Base-by-base conservation (phyloP, 1,139 yeast genomes). In the Pichia sp. region DNA sequence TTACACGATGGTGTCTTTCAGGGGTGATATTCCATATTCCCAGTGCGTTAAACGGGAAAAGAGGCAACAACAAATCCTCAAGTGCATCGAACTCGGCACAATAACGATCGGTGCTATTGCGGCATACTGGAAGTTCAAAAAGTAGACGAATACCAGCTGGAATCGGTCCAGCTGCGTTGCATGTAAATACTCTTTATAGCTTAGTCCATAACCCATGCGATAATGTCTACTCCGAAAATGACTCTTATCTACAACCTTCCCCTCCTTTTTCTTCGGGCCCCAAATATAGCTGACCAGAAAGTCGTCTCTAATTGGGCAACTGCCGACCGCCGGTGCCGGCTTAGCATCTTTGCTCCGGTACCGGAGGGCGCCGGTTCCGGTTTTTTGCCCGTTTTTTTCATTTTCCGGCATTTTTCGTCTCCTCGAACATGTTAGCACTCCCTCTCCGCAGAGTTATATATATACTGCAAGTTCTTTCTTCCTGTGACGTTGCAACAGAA, bases 1-100 rank as follows among this genome's bases (percentile, higher is more conserved):
- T 65, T 92, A 92, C 69, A 84, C 96, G 8, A 90, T 92, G 97
- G 87, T 92, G 2, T 86, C 96, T 0, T 92, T 92, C 71, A 75
- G 97, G 59, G 84, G 86, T 13, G 96, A 90, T 64, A 86, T 90
- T 41, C 74, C 86, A 4, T 92, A 92, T 66, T 79, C 90, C 1
- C 75, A 76, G 54, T 96, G 96, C 0, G 76, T 88, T 26, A 70
- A 69, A n/a, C 76, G 76, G 23, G 81, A 79, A 55, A 70, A 68
- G 60, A 76, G 76, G 57, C 90, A 81, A 65, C 76, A 73, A 58
- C 73, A 63, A 52, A 77, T 80, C 38, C 65, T 82, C 36, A 61
- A 59, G 36, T 53, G 55, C n/a, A 55, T 64, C 31, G 68, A 68
- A 36, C 47, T 56, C 34, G 48, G 59, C n/a, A 40, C 60, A 1